A percentile compares a stretch with the other conserved stretches of the same genome.
These are phyloP conservation scores for Phytophthora podocarpi DNA, from an alignment of 352 stramenopile genomes.

Conservation along the genomic window DNA sequence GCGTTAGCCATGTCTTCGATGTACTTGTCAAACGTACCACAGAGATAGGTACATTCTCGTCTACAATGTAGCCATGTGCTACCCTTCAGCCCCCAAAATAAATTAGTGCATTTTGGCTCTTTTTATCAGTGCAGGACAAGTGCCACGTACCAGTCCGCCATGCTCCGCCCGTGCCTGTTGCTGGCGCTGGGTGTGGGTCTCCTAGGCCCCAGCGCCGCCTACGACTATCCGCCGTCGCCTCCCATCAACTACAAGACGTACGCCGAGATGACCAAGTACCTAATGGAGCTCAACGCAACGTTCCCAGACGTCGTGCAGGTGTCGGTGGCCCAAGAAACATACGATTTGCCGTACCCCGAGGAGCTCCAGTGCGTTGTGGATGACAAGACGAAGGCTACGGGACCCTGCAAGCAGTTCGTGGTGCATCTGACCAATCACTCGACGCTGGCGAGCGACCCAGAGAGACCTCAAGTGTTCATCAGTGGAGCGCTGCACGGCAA, in stretches of 20 bases:
- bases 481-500: slow-evolving; percentile 97
- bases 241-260: slow-evolving; percentile 70
- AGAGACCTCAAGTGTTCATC: slow-evolving; percentile 95
- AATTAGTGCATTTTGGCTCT: slow-evolving; percentile 13
- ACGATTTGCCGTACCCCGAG: slow-evolving; percentile 71
- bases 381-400: slow-evolving; percentile 35
- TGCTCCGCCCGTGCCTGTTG: slow-evolving; percentile 14
- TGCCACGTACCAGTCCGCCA: slow-evolving; percentile 22
- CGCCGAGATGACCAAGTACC: slow-evolving; percentile 60
- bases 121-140: slow-evolving; percentile 9
- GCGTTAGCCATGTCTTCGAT: too few species aligned
- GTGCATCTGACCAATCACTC: slow-evolving; percentile 91
- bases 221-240: slow-evolving; percentile 7
- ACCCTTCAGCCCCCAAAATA: neutral
- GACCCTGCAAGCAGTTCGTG: slow-evolving; percentile 84
- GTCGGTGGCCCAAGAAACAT: slow-evolving; percentile 84
- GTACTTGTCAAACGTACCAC: neutral
- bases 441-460: slow-evolving; percentile 62
- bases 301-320: slow-evolving; percentile 84
- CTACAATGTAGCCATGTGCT: slow-evolving; percentile 13
- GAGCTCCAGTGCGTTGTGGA: slow-evolving; percentile 68
- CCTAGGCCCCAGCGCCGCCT: neutral
- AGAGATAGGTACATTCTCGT: neutral
- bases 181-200: slow-evolving; percentile 16
- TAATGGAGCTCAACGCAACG: slow-evolving; percentile 71